Conservation (phyloP, 345 rosid species). For the Salix viminalis region DNA sequence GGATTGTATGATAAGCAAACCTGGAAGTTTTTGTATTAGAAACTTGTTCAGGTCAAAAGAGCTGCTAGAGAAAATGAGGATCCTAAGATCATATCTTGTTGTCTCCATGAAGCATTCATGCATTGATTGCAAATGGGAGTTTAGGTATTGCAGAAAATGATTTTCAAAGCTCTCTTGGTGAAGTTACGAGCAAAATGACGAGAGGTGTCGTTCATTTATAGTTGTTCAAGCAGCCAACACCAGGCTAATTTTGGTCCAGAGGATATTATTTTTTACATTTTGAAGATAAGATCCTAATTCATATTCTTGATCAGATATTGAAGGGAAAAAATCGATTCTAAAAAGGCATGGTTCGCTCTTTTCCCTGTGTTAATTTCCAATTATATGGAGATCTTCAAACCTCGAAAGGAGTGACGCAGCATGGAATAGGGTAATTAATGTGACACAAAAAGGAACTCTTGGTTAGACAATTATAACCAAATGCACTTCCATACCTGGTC, state of each 20-base stretch:
- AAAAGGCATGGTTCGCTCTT: background rate
- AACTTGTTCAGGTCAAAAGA: background rate
- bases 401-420: background rate
- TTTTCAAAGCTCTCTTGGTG: background rate
- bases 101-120: no score
- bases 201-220: no score
- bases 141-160: background rate
- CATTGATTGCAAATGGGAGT: no score
- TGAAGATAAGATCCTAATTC: background rate
- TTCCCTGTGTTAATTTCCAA: no score
- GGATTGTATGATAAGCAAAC: no score
- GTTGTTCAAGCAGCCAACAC: no score
- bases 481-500: conserved; percentile 34
- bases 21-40: background rate
- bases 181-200: no score
- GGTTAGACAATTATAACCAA: background rate
- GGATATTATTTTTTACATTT: no score
- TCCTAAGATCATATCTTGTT: no score
- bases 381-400: no score
- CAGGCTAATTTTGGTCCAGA: no score
- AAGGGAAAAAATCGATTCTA: background rate
- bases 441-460: background rate
- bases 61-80: background rate
- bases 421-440: background rate
- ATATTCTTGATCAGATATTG: background rate